These are phyloP conservation scores for Ambrosia hybrid DNA, from an alignment of 140 eudicot species.

Conservation along the genomic window DNA sequence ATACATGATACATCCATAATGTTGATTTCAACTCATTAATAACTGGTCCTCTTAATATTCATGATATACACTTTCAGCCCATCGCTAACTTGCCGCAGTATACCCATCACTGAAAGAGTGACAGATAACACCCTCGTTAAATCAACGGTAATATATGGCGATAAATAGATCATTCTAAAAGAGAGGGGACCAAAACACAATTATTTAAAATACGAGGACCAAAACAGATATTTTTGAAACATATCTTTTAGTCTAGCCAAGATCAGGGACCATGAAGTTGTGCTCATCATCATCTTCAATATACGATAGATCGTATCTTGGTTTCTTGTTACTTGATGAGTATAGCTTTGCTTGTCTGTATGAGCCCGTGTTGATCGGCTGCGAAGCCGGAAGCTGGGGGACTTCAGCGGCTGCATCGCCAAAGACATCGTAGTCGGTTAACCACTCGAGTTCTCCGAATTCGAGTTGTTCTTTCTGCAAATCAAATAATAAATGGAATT, in stretches of 20 bases:
- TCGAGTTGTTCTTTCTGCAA: constrained; percentile 84
- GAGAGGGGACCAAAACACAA: background rate
- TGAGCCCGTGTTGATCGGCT: constrained; percentile 36
- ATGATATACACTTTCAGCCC: background rate
- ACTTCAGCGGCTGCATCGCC: constrained; percentile 93
- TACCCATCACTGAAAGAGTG: background rate
- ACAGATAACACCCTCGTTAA: background rate
- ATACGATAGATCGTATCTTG: constrained; percentile 57
- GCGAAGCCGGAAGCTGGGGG: constrained; percentile 72
- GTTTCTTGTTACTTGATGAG: constrained; percentile 67
- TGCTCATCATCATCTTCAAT: constrained; percentile 80
- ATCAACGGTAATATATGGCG: background rate
- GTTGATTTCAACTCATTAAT: background rate
- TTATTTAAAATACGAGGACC: constrained; percentile 33
- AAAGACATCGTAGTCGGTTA: constrained; percentile 61
- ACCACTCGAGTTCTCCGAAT: constrained; percentile 78
- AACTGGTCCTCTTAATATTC: background rate
- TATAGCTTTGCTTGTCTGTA: constrained; percentile 44
- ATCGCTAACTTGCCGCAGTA: too few relatives aligned
- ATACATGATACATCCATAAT: background rate
- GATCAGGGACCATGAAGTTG: constrained; percentile 87
- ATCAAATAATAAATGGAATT: background rate
- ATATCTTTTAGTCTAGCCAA: constrained; percentile 56
- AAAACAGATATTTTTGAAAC: constrained; percentile 7
- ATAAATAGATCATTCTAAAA: background rate